Conservation (phyloP, 768 basidiomycete genomes). For the Macrolepiota dolichaula region DNA sequence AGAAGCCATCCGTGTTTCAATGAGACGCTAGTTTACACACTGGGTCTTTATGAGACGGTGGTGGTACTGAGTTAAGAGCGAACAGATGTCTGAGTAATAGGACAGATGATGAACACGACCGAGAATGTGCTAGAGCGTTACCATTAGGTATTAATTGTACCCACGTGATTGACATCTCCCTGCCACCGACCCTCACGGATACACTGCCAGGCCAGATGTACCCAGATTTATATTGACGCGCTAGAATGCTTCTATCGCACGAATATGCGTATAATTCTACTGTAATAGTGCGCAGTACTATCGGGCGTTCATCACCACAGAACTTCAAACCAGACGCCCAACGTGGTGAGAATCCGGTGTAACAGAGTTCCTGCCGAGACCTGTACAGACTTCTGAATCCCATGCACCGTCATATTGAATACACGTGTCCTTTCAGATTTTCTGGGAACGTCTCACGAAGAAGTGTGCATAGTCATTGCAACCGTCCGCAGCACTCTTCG, state of each 20-base stretch:
- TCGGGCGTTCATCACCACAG: too few relatives aligned
- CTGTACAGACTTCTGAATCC: too few relatives aligned
- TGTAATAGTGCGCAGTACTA: too few relatives aligned
- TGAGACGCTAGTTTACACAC: not conserved
- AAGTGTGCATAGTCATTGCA: too few relatives aligned
- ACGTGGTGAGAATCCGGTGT: too few relatives aligned
- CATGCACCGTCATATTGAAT: too few relatives aligned
- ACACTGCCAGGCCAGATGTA: not conserved
- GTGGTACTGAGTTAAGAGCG: not conserved
- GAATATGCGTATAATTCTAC: too few relatives aligned
- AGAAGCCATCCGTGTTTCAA: conserved; percentile 6
- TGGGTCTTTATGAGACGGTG: not conserved
- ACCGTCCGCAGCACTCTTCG: too few relatives aligned
- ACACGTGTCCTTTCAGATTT: too few relatives aligned
- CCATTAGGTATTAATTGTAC: not conserved
- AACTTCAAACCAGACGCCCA: too few relatives aligned
- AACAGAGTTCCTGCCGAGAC: too few relatives aligned
- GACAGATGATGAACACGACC: not conserved
- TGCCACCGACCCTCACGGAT: not conserved
- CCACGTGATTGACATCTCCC: not conserved
- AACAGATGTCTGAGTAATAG: not conserved
- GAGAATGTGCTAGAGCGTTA: conserved; percentile 13
- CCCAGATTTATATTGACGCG: not conserved
- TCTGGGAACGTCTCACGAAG: too few relatives aligned
- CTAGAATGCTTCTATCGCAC: not conserved